Percentiles rank a stretch among this genome's conserved stretches.
Conservation (phyloP, 306 rosid species). For the Fragaria nilgerrensis region DNA sequence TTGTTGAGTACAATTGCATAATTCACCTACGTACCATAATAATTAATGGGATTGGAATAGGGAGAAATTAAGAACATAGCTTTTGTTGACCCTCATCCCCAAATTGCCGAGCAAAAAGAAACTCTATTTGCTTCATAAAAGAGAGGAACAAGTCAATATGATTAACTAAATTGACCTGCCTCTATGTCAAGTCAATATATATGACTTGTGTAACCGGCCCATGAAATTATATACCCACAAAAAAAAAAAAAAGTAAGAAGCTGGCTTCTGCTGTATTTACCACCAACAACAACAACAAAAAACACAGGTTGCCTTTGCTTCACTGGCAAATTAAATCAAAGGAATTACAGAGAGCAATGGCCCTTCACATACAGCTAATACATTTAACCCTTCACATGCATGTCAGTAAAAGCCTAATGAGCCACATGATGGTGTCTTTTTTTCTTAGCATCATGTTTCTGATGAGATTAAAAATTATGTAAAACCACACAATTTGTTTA, state of each 20-base stretch:
- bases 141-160: background rate
- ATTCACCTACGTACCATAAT: background rate
- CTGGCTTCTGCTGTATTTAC: background rate
- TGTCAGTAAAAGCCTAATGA: constrained; percentile 17
- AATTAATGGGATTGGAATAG: background rate
- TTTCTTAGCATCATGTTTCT: background rate
- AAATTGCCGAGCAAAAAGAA: background rate
- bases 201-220: background rate
- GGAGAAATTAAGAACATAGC: background rate
- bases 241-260: background rate
- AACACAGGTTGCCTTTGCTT: background rate
- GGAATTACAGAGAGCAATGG: background rate
- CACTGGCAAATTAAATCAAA: background rate
- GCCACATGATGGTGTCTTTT: constrained; percentile 1
- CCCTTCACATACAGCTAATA: background rate
- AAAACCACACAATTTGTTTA: background rate
- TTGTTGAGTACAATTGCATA: background rate
- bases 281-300: too few relatives aligned
- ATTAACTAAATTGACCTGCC: background rate
- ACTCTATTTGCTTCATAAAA: background rate
- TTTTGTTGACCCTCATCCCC: background rate
- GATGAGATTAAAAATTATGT: background rate
- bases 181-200: background rate
- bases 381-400: constrained; percentile 22
- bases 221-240: background rate